A percentile compares a stretch with the other conserved stretches of the same genome.
Evolutionary conservation across 2,329 filamentous ascomycete genomes (phyloP).

Genomic region (Hypoxylon sp.): DNA sequence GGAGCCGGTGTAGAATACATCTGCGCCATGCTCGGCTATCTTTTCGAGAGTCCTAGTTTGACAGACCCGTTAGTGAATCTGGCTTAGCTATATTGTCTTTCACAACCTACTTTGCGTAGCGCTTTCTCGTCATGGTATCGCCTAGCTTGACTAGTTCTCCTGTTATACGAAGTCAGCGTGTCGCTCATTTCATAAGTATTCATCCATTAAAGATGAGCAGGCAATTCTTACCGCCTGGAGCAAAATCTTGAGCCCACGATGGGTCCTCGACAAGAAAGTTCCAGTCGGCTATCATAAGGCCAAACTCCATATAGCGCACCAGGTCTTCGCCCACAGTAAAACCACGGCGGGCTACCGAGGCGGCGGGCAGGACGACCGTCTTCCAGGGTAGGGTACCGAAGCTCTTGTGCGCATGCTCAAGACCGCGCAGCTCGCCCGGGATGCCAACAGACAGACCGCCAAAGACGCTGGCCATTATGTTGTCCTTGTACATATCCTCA

Average conservation of each 20-base stretch:
- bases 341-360: constrained; percentile 75
- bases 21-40: constrained; percentile 75
- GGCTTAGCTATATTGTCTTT: neutral
- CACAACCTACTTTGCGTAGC: constrained; percentile 67
- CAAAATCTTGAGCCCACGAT: constrained; percentile 87
- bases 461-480: constrained; percentile 69
- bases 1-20: constrained; percentile 76
- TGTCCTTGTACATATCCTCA: constrained; percentile 84
- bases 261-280: constrained; percentile 79
- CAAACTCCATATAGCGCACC: constrained; percentile 72
- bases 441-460: constrained; percentile 78
- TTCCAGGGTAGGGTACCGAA: constrained; percentile 77
- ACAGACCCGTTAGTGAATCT: constrained; percentile 14
- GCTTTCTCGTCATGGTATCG: constrained; percentile 79
- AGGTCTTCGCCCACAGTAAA: constrained; percentile 79
- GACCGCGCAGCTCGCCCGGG: constrained; percentile 78
- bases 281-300: constrained; percentile 43
- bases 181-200: neutral
- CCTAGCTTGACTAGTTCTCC: constrained; percentile 73
- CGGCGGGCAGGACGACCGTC: constrained; percentile 75
- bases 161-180: constrained; percentile 13
- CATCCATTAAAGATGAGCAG: neutral
- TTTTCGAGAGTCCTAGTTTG: constrained; percentile 68
- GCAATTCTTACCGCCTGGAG: constrained; percentile 66
- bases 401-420: constrained; percentile 78